Evolutionary conservation across 1,284 basidiomycete genomes (phyloP).

Genomic region (Cryptococcus sp.): DNA sequence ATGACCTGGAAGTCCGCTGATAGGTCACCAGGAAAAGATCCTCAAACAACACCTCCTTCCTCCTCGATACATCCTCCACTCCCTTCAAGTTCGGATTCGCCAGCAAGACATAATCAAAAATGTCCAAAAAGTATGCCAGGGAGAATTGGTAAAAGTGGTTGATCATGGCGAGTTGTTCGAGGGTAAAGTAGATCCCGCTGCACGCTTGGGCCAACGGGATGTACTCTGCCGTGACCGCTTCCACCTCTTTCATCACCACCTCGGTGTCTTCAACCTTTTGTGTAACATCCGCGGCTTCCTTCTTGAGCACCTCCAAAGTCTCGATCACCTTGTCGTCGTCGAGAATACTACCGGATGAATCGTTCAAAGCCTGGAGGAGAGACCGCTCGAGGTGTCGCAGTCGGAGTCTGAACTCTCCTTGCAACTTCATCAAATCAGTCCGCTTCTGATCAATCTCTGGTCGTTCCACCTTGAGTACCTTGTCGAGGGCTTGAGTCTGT

Average conservation of each 20-base stretch:
- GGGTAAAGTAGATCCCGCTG: constrained; percentile 93
- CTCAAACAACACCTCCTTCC: constrained; percentile 78
- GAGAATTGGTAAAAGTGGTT: constrained; percentile 99
- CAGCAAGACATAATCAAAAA: constrained; percentile 91
- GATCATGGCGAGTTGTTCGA: constrained; percentile 88
- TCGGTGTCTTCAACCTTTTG: constrained; percentile 98
- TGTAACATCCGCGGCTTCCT: constrained; percentile 94
- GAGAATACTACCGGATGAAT: constrained; percentile 92
- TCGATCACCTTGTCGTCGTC: constrained; percentile 99
- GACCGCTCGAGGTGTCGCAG: constrained; percentile 90
- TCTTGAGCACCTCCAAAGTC: constrained; percentile 93
- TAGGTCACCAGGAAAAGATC: constrained; percentile 90
- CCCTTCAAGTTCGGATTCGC: constrained; percentile 83
- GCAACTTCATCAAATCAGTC: constrained; percentile 97
- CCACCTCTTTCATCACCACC: constrained; percentile 90
- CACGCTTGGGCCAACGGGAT: constrained; percentile 92
- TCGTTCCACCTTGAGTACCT: constrained; percentile 93
- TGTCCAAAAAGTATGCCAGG: constrained; percentile 93
- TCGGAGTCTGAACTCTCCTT: constrained; percentile 94
- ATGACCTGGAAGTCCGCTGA: constrained; percentile 80
- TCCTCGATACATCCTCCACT: constrained; percentile 66
- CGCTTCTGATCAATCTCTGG: constrained; percentile 96
- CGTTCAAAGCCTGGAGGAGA: constrained; percentile 91
- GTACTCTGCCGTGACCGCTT: constrained; percentile 91
- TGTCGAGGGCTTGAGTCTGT: constrained; percentile 95